Percentiles rank a stretch among this genome's conserved stretches.
Conservation (phyloP, 306 rosid genomes). For the Oxytropis ochrocephala region DNA sequence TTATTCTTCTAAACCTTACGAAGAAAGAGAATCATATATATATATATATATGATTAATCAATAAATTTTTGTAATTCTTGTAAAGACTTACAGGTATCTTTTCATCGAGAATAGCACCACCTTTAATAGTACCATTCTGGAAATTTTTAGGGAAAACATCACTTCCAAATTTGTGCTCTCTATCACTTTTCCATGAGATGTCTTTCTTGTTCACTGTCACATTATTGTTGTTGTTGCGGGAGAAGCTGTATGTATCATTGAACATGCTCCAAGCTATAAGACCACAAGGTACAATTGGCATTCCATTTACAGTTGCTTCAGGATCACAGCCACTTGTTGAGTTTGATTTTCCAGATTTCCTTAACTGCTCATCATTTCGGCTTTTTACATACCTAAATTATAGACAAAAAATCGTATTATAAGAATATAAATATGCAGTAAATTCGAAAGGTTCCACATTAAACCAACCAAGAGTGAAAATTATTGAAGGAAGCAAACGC, state of each 20-base stretch:
- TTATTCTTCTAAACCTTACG: background rate
- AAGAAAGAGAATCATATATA: background rate
- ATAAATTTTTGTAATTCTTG: background rate
- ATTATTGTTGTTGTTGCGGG: slow-evolving; percentile 26
- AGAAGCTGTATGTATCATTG: slow-evolving; percentile 75
- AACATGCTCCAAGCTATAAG: slow-evolving; percentile 98
- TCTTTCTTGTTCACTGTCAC: slow-evolving; percentile 58
- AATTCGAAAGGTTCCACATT: background rate
- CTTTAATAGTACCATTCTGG: slow-evolving; percentile 61
- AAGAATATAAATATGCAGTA: background rate
- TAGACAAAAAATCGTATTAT: background rate
- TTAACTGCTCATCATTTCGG: slow-evolving; percentile 82
- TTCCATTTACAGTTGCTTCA: slow-evolving; percentile 40
- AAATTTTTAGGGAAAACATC: slow-evolving; percentile 80
- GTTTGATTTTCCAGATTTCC: slow-evolving; percentile 13
- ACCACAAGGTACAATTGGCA: slow-evolving; percentile 76
- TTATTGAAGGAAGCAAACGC: background rate
- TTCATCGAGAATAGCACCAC: slow-evolving; percentile 40
- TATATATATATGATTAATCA: background rate
- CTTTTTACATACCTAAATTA: slow-evolving; percentile 81
- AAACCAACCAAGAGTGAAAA: slow-evolving; percentile 8
- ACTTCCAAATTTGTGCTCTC: slow-evolving; percentile 84
- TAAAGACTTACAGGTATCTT: slow-evolving; percentile 43
- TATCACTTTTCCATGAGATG: slow-evolving; percentile 91
- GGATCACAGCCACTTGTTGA: slow-evolving; percentile 53